phyloP scores from a whole-genome alignment of 352 stramenopile species.

The Globisporangium splendens region DNA sequence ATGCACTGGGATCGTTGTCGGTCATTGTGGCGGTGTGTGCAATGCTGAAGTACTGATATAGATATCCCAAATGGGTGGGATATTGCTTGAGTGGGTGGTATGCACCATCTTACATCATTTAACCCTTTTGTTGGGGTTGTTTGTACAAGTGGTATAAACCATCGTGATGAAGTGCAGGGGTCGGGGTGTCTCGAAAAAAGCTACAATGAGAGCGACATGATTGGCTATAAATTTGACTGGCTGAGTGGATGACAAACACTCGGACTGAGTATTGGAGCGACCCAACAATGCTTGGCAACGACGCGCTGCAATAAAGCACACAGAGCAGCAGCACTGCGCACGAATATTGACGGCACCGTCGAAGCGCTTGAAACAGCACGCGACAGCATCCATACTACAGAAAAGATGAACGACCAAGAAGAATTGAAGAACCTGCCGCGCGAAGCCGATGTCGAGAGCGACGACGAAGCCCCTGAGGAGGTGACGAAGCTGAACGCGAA shows the following conservation, averaged over 20 bases:
- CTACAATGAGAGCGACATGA: background rate
- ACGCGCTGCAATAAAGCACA: background rate
- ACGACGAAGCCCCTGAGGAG: slow-evolving; percentile 76
- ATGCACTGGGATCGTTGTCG: background rate
- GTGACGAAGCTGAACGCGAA: slow-evolving; percentile 69
- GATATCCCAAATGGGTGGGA: background rate
- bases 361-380: no score
- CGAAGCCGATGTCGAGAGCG: slow-evolving; percentile 30
- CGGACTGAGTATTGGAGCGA: background rate
- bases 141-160: background rate
- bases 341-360: background rate
- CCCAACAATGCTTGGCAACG: background rate
- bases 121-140: background rate
- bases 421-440: slow-evolving; percentile 16
- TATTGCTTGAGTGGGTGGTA: background rate
- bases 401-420: slow-evolving; percentile 4
- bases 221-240: slow-evolving; percentile 25
- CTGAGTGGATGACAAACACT: slow-evolving; percentile 6
- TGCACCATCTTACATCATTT: background rate
- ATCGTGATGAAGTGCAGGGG: background rate
- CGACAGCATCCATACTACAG: no score
- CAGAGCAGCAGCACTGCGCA: background rate
- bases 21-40: background rate
- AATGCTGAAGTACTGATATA: no score
- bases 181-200: background rate